Base-by-base conservation (phyloP, 495 filamentous ascomycete genomes). In the Talaromyces wortmannii region DNA sequence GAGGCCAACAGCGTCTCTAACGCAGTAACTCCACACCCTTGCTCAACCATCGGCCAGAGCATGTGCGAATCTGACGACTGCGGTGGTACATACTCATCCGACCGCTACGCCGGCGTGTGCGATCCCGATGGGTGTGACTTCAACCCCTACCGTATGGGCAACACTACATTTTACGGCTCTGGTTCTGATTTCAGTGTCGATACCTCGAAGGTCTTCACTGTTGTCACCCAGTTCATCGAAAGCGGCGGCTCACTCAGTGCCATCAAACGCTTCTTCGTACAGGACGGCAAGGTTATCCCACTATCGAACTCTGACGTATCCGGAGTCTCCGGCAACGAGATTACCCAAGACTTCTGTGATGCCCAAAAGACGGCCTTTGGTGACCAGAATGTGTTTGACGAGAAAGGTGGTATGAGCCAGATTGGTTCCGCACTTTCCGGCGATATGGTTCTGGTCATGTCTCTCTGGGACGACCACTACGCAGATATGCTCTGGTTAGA, bases 401-500 rank as follows among this genome's bases (percentile, higher is more conserved):
- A 64, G 55, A 78, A 83, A 61, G 88, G 88, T 45, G 88, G 85
- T 31, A 63, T 87, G 50, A 56, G 58, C 12, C 66, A 70, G 48
- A 84, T 90, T 76, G 75, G 83, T 52, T 61, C 71, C 29, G 83
- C 75, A 17, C 63, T 89, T 30, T 67, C 62, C 13, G 45, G 73
- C 18, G 81, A 79, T 56, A 86, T 89, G 84, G 88, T 88, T 48
- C 78, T 91, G n/a, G 86, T 87, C 66, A 79, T 91, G 80, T 84
- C 80, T 61, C 65, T 91, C 64, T 91, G 88, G 88, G 86, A 89
- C 64, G 88, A 91, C 73, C 81, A 91, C 71, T 71, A 77, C 23
- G 72, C 78, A 71, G 80, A 89, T 74, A 92, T 92, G 89, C 78
- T 87, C 60, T 92, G 89, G 89, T 83, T 94, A 62, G 89, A 92